phyloP scores from a whole-genome alignment of 106 monocot genomes.

The Ottelia alismoides region DNA sequence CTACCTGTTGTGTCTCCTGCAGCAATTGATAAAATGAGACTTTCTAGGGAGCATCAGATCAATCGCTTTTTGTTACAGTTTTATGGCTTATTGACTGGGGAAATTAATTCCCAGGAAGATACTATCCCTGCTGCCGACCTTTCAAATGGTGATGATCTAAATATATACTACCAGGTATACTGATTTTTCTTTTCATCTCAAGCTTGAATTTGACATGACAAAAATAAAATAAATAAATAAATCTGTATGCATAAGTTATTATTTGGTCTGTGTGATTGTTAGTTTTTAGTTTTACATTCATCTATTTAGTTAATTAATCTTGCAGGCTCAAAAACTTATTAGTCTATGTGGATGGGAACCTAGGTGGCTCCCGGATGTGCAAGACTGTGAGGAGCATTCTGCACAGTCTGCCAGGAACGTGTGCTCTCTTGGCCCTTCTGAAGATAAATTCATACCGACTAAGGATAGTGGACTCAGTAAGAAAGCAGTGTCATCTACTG shows the following conservation, averaged over 20 bases:
- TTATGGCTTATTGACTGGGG: conserved; percentile 35
- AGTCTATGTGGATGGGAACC: conserved; percentile 99
- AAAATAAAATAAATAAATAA: too few relatives aligned
- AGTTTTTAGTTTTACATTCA: not conserved
- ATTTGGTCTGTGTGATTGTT: not conserved
- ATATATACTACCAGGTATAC: conserved; percentile 44
- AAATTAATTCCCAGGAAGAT: conserved; percentile 42
- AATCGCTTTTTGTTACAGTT: too few relatives aligned
- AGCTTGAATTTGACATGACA: not conserved
- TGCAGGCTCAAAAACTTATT: conserved; percentile 78
- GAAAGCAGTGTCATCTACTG: conserved; percentile 31
- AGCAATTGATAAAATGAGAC: too few relatives aligned
- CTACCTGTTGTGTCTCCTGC: too few relatives aligned
- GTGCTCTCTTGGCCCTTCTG: conserved; percentile 35
- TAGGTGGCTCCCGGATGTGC: conserved; percentile 90
- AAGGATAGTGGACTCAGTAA: conserved; percentile 26
- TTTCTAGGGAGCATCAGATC: too few relatives aligned
- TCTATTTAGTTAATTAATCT: conserved; percentile 6
- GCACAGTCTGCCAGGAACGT: conserved; percentile 75
- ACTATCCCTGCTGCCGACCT: conserved; percentile 26
- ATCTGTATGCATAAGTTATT: too few relatives aligned
- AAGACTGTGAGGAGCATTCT: conserved; percentile 96
- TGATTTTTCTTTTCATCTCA: not conserved
- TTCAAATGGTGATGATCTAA: conserved; percentile 35
- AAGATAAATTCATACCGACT: conserved; percentile 22